Conservation (phyloP, 345 rosid species). For the Ceriops decandra region DNA sequence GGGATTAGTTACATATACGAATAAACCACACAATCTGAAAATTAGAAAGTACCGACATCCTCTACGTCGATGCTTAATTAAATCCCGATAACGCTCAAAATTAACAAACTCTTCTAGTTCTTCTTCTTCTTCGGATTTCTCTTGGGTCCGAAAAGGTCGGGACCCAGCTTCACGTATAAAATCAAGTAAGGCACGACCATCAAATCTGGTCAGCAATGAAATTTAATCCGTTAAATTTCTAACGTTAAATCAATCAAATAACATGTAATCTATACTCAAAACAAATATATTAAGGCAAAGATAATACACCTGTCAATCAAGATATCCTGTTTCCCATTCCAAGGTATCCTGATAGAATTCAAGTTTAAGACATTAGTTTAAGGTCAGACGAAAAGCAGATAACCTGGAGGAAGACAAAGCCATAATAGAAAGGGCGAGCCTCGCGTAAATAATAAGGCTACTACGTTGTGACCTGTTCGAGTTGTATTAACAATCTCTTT, state of each 20-base stretch:
- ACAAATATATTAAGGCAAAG: slow-evolving; percentile 1
- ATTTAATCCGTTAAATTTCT: not conserved
- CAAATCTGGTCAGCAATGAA: slow-evolving; percentile 45
- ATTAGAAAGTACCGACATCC: slow-evolving; percentile 98
- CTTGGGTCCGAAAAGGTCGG: slow-evolving; percentile 37
- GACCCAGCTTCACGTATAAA: slow-evolving; percentile 76
- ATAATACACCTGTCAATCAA: slow-evolving; percentile 63
- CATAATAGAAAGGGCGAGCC: too few species aligned
- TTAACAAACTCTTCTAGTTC: slow-evolving; percentile 99
- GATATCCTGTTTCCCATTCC: slow-evolving; percentile 87
- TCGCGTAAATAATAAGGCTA: too few species aligned
- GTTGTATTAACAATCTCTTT: too few species aligned
- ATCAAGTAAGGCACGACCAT: slow-evolving; percentile 94
- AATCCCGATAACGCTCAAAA: slow-evolving; percentile 99
- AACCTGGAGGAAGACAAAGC: not conserved
- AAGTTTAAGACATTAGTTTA: slow-evolving; percentile 1
- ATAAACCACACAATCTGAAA: slow-evolving; percentile 22
- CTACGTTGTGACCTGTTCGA: too few species aligned
- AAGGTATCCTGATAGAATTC: slow-evolving; percentile 59
- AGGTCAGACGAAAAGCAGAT: not conserved
- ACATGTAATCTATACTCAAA: too few species aligned
- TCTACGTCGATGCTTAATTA: slow-evolving; percentile 99
- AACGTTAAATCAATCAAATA: too few species aligned
- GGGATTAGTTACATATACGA: slow-evolving; percentile 15
- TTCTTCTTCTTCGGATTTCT: slow-evolving; percentile 84